Conservation (phyloP, 495 filamentous ascomycete genomes). For the Bacidia rubella region DNA sequence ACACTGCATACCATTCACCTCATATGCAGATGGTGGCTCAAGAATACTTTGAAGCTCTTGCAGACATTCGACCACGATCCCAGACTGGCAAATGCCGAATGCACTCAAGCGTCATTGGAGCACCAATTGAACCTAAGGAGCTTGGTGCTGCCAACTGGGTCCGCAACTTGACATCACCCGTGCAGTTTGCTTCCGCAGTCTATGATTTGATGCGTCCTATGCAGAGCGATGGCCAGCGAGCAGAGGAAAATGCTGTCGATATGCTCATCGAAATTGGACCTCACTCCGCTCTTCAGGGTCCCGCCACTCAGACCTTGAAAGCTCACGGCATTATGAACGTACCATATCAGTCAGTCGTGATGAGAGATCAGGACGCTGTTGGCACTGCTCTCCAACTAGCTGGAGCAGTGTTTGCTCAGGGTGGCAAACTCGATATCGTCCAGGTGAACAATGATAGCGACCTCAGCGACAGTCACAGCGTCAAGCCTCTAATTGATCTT, state of each 20-base stretch:
- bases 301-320: constrained; percentile 27
- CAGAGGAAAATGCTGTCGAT: constrained; percentile 13
- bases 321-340: constrained; percentile 12
- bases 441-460: constrained; percentile 12
- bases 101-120: constrained; percentile 29
- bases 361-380: constrained; percentile 24
- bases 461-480: not conserved
- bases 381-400: constrained; percentile 23
- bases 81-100: constrained; percentile 17
- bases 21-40: constrained; percentile 15
- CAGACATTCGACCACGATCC: constrained; percentile 18
- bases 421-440: constrained; percentile 20
- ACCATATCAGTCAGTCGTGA: constrained; percentile 25
- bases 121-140: constrained; percentile 11
- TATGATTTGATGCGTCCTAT: constrained; percentile 2
- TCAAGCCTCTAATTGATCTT: constrained; percentile 20
- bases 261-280: constrained; percentile 40
- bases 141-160: constrained; percentile 29
- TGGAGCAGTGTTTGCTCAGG: constrained; percentile 27
- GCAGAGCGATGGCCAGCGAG: not conserved
- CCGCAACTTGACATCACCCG: constrained; percentile 28
- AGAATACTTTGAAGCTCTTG: constrained; percentile 23
- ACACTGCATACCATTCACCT: constrained; percentile 50
- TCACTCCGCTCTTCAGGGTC: constrained; percentile 30
- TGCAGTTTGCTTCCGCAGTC: constrained; percentile 27